Evolutionary conservation across 176 grass and related monocot species (phyloP).

Genomic region (Rhynchospora breviuscula): DNA sequence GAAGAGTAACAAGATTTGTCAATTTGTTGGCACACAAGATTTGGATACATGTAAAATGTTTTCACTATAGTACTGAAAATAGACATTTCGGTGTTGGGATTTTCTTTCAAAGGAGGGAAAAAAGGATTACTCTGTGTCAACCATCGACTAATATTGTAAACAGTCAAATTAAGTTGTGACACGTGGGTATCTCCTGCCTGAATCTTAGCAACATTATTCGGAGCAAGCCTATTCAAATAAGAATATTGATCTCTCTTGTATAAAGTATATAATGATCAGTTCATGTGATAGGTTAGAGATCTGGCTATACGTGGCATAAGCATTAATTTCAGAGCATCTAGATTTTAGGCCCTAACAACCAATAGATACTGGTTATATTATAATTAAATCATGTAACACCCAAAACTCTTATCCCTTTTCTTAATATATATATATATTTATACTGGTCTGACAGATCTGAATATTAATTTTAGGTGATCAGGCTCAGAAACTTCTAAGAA

Average conservation of each 20-base stretch:
- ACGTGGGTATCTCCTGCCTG: background rate
- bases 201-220: slow-evolving; percentile 1
- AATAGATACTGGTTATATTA: background rate
- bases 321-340: slow-evolving; percentile 17
- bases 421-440: background rate
- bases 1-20: no score
- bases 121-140: background rate
- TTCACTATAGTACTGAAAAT: no score
- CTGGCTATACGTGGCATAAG: background rate
- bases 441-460: background rate
- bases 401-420: background rate
- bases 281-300: slow-evolving; percentile 10
- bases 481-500: background rate
- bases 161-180: background rate
- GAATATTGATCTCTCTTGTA: background rate
- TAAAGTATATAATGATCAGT: background rate
- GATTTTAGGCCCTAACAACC: background rate
- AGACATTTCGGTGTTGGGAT: no score
- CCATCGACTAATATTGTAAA: background rate
- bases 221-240: background rate
- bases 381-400: background rate
- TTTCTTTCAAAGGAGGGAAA: no score
- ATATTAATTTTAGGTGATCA: background rate
- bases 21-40: no score
- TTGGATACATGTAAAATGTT: no score